Percentiles rank a stretch among this genome's conserved stretches.
phyloP scores from a whole-genome alignment of 106 monocot genomes.

The Triglochin maritima region DNA sequence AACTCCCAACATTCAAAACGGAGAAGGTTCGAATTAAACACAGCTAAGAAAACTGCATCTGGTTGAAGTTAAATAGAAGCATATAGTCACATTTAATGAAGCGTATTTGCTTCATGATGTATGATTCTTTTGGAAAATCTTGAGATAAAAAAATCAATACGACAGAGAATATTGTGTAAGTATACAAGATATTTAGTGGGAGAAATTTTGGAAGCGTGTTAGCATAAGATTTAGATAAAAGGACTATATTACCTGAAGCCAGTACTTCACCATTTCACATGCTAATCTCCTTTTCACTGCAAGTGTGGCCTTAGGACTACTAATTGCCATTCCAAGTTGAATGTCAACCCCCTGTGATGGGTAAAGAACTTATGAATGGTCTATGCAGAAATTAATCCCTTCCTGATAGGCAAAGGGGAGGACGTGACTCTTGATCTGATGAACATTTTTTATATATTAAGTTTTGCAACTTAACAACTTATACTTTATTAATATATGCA shows the following conservation, averaged over 20 bases:
- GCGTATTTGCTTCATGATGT: neutral
- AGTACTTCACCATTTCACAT: constrained; percentile 83
- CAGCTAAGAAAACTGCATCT: too few relatives aligned
- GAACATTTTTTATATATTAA: too few relatives aligned
- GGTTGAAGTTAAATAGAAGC: too few relatives aligned
- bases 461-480: too few relatives aligned
- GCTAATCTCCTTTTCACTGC: constrained; percentile 79
- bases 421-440: too few relatives aligned
- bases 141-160: neutral
- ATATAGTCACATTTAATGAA: neutral
- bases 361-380: too few relatives aligned
- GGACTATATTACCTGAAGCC: constrained; percentile 43
- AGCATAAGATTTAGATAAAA: neutral
- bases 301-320: constrained; percentile 68
- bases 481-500: too few relatives aligned
- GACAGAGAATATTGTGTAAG: neutral
- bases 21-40: too few relatives aligned
- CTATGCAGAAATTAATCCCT: too few relatives aligned
- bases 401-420: too few relatives aligned
- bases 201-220: neutral
- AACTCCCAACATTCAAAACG: too few relatives aligned
- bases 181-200: neutral
- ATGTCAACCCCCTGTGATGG: constrained; percentile 41
- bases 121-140: neutral
- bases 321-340: constrained; percentile 77